phyloP scores from a whole-genome alignment of 345 rosid species.

The Diplotaxis tenuifolia region DNA sequence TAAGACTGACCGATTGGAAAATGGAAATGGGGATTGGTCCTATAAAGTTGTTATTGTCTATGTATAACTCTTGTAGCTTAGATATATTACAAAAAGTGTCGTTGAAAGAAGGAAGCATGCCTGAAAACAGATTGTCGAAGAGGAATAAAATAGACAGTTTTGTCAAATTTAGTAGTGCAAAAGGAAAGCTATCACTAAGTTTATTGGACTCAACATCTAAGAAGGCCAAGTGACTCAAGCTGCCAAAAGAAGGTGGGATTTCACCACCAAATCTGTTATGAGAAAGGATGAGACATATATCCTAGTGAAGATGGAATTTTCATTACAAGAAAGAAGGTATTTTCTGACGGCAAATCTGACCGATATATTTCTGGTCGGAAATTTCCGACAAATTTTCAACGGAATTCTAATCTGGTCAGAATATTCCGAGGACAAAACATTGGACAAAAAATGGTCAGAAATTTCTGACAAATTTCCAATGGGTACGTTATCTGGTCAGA shows the following conservation, averaged over 20 bases:
- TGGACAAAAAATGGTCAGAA: too few relatives aligned
- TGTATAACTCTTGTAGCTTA: background rate
- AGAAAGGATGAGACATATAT: too few relatives aligned
- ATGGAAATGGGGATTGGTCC: conserved; percentile 25
- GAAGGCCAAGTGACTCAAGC: background rate
- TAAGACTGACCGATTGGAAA: background rate
- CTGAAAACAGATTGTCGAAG: background rate
- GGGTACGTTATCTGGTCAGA: too few relatives aligned
- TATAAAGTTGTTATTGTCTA: conserved; percentile 24
- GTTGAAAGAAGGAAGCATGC: conserved; percentile 6
- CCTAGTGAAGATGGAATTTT: too few relatives aligned
- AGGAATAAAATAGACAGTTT: background rate
- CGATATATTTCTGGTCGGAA: too few relatives aligned
- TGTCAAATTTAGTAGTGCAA: background rate
- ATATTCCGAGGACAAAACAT: too few relatives aligned
- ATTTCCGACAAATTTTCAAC: too few relatives aligned
- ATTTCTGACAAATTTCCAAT: too few relatives aligned
- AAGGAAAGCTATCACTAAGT: background rate
- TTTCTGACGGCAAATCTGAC: too few relatives aligned
- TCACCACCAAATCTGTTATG: background rate
- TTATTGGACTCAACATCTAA: background rate
- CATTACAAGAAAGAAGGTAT: too few relatives aligned
- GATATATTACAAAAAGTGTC: conserved; percentile 3
- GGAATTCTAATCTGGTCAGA: too few relatives aligned
- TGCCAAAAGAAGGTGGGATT: background rate